A percentile compares a stretch with the other conserved stretches of the same genome.
Evolutionary conservation across 106 monocot genomes (phyloP).

Genomic region (Dactylorhiza incarnata): DNA sequence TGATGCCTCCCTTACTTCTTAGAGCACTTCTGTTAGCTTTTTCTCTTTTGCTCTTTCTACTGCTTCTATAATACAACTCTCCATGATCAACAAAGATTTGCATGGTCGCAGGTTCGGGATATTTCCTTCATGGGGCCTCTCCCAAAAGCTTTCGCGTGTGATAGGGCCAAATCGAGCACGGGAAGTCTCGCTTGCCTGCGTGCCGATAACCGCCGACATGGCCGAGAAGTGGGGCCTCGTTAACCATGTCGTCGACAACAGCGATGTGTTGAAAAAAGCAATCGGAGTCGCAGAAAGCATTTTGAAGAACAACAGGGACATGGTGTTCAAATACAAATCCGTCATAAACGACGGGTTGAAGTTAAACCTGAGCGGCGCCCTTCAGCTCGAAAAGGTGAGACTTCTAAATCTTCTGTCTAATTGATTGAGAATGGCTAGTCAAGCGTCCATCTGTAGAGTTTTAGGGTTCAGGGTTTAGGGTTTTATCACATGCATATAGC

Average conservation of each 20-base stretch:
- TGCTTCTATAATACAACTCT: neutral
- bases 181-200: slow-evolving; percentile 59
- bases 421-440: neutral
- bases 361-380: slow-evolving; percentile 52
- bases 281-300: slow-evolving; percentile 64
- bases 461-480: no score
- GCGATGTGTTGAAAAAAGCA: slow-evolving; percentile 64
- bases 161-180: slow-evolving; percentile 77
- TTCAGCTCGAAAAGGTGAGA: slow-evolving; percentile 78
- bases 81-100: no score
- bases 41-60: neutral
- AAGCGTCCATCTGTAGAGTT: neutral
- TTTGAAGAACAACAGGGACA: slow-evolving; percentile 58
- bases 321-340: slow-evolving; percentile 77
- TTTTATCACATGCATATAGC: neutral
- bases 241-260: slow-evolving; percentile 58
- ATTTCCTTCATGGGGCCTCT: slow-evolving; percentile 98
- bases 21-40: no score
- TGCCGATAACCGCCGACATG: slow-evolving; percentile 71
- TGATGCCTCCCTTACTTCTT: no score
- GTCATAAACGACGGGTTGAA: slow-evolving; percentile 86
- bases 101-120: slow-evolving; percentile 62
- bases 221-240: slow-evolving; percentile 94
- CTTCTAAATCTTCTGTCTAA: neutral
- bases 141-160: slow-evolving; percentile 73